These are phyloP conservation scores for Blastobotrys ciferrii DNA, from an alignment of 1,139 yeast species.

Conservation along the genomic window DNA sequence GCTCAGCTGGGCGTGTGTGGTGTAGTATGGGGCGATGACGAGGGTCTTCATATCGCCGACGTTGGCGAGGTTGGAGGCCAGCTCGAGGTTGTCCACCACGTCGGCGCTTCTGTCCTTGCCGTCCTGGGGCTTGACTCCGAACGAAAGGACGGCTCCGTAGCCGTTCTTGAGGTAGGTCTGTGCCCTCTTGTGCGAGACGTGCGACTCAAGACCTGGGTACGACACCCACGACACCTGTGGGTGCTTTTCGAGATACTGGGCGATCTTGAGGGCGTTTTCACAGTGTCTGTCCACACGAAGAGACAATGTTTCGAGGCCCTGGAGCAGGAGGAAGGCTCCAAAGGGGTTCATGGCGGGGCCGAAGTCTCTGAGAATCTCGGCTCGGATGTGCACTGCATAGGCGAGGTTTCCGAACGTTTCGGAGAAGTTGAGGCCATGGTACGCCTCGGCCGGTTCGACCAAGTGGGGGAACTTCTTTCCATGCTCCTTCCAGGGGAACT, in stretches of 20 bases:
- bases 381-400: constrained; percentile 74
- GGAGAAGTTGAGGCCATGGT: constrained; percentile 81
- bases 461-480: constrained; percentile 87
- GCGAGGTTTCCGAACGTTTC: constrained; percentile 83
- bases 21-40: constrained; percentile 91
- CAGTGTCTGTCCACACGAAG: constrained; percentile 92
- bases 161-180: constrained; percentile 76
- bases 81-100: constrained; percentile 76
- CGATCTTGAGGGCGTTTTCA: constrained; percentile 76
- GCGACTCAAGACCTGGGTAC: constrained; percentile 85
- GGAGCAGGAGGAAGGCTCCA: constrained; percentile 77
- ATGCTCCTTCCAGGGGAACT: constrained; percentile 84
- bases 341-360: constrained; percentile 91
- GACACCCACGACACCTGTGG: constrained; percentile 83
- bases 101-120: constrained; percentile 65
- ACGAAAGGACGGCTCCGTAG: constrained; percentile 83
- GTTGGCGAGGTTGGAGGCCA: constrained; percentile 90
- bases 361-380: constrained; percentile 84
- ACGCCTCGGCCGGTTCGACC: constrained; percentile 86
- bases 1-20: constrained; percentile 88
- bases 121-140: constrained; percentile 71
- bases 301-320: constrained; percentile 92
- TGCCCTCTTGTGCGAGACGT: constrained; percentile 77
- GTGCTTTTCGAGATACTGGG: constrained; percentile 68
- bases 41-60: constrained; percentile 95